A percentile compares a stretch with the other conserved stretches of the same genome.
Conservation (phyloP, 345 rosid species). For the Gynandropsis gynandra region DNA sequence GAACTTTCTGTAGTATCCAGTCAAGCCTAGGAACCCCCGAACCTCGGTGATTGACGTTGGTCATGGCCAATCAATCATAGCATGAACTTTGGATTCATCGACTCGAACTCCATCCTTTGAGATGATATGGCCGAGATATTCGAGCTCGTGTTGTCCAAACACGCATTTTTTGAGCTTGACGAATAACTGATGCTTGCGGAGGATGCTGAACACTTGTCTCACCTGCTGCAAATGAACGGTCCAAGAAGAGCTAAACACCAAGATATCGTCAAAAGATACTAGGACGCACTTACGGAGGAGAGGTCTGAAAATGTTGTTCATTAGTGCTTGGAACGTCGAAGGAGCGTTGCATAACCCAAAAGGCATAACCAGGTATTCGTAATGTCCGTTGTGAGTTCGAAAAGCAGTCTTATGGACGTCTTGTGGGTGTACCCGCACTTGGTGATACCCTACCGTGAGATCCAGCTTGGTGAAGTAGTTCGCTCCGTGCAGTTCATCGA, state of each 20-base stretch:
- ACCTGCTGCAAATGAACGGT: not conserved
- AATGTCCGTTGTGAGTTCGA: not conserved
- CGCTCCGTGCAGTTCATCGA: no score
- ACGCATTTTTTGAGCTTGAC: not conserved
- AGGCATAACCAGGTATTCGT: not conserved
- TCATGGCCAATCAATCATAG: not conserved
- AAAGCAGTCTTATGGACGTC: not conserved
- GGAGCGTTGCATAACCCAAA: no score
- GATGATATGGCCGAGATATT: not conserved
- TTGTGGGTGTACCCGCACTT: no score
- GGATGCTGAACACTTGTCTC: not conserved
- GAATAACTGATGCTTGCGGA: not conserved
- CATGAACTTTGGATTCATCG: not conserved
- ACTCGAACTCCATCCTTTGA: not conserved
- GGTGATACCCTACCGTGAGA: no score
- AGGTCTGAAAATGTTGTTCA: no score
- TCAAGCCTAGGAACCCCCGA: not conserved
- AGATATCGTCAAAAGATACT: not conserved
- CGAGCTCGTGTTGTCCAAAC: not conserved
- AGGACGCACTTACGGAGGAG: no score
- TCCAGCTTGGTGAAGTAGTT: no score
- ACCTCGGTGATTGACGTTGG: not conserved
- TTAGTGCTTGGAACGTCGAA: no score
- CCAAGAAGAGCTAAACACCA: no score
- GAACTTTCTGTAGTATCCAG: no score